Conservation (phyloP, 768 basidiomycete genomes). For the Pleurotus tuber-regium region DNA sequence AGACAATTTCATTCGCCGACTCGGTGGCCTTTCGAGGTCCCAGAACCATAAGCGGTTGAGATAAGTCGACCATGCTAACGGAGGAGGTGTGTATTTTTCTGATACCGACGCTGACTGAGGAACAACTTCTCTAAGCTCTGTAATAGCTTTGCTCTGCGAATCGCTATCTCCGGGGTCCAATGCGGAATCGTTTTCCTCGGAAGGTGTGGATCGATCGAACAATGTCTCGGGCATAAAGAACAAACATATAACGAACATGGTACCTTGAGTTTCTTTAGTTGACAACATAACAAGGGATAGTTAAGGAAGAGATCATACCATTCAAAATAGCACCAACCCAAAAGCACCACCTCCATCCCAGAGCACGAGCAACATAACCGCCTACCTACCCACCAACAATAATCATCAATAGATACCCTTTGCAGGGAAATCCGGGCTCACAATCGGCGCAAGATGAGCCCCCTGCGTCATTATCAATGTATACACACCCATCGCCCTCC, state of each 20-base stretch:
- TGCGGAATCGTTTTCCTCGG: conserved; percentile 13
- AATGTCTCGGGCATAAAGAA: conserved; percentile 42
- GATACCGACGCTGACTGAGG: conserved; percentile 7
- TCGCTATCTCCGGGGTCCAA: too few species aligned
- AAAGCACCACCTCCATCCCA: conserved; percentile 44
- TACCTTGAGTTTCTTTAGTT: conserved; percentile 11
- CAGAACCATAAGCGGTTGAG: conserved; percentile 27
- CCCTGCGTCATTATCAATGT: conserved; percentile 40
- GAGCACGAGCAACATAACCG: conserved; percentile 34
- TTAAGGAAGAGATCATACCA: conserved; percentile 15
- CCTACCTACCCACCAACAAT: conserved; percentile 22
- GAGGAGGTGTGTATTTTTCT: conserved; percentile 25
- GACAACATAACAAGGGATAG: neutral
- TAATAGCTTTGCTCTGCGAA: too few species aligned
- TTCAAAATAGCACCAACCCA: conserved; percentile 43
- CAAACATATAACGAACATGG: conserved; percentile 31
- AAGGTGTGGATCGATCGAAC: conserved; percentile 26
- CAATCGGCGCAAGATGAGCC: conserved; percentile 39
- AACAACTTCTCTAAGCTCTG: too few species aligned
- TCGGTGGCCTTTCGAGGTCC: conserved; percentile 26
- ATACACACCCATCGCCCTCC: conserved; percentile 42
- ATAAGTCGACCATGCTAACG: conserved; percentile 22
- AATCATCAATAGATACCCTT: neutral
- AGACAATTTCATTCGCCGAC: conserved; percentile 22
- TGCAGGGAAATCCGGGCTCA: conserved; percentile 16